These are phyloP conservation scores for Kodamaea restingae DNA, from an alignment of 805 yeast genomes.

Conservation along the genomic window DNA sequence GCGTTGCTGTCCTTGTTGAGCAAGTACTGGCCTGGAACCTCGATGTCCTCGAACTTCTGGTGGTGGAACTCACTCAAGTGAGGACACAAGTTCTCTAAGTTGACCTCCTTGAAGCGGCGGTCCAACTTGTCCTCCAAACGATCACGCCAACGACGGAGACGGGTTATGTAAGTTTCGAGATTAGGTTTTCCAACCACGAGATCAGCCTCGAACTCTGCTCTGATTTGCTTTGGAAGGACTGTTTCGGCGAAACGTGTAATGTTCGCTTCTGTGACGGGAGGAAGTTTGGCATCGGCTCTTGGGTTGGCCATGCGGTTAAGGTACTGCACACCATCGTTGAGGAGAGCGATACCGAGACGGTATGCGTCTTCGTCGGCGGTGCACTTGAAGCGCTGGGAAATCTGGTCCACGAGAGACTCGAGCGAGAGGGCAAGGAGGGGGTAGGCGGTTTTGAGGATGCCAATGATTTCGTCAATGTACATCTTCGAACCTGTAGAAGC, in stretches of 20 bases:
- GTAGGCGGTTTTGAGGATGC: slow-evolving; percentile 92
- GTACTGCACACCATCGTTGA: slow-evolving; percentile 91
- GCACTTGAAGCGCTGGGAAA: slow-evolving; percentile 87
- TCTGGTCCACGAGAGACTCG: slow-evolving; percentile 94
- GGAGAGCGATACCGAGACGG: slow-evolving; percentile 82
- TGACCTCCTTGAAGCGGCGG: slow-evolving; percentile 71
- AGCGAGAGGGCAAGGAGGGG: slow-evolving; percentile 88
- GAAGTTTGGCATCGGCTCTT: slow-evolving; percentile 80
- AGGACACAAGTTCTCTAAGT: slow-evolving; percentile 87
- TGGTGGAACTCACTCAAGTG: slow-evolving; percentile 96
- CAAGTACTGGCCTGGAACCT: slow-evolving; percentile 94
- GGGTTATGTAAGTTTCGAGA: slow-evolving; percentile 77
- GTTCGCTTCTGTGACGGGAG: slow-evolving; percentile 87
- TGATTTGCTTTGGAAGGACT: slow-evolving; percentile 80
- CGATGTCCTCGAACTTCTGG: slow-evolving; percentile 96
- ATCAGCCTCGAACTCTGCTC: slow-evolving; percentile 89
- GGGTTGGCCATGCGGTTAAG: slow-evolving; percentile 84
- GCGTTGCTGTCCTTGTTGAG: slow-evolving; percentile 80
- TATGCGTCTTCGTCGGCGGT: slow-evolving; percentile 96
- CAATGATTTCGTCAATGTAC: slow-evolving; percentile 82
- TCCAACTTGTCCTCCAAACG: slow-evolving; percentile 89
- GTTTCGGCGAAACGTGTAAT: slow-evolving; percentile 88
- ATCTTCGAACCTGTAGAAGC: background rate
- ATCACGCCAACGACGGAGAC: slow-evolving; percentile 88
- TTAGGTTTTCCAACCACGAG: slow-evolving; percentile 84